These are phyloP conservation scores for Phialocephala subalpina DNA, from an alignment of 2,329 filamentous ascomycete species.

Conservation along the genomic window DNA sequence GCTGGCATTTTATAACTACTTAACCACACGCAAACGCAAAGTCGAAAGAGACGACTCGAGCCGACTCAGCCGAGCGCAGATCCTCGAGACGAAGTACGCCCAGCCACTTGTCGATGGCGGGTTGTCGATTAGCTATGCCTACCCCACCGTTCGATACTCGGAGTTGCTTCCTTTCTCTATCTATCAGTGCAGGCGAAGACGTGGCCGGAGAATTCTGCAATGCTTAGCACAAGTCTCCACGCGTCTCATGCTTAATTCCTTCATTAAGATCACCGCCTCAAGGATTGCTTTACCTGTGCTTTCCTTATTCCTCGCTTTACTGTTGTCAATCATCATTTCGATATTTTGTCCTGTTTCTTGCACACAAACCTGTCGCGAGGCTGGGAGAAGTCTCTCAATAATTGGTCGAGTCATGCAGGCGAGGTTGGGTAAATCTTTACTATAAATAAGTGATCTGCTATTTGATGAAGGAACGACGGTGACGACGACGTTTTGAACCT, in stretches of 20 bases:
- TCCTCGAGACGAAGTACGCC: too few relatives aligned
- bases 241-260: neutral
- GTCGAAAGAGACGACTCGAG: too few relatives aligned
- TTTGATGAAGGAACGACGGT: neutral
- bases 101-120: neutral
- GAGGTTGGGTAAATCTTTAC: neutral
- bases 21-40: too few relatives aligned
- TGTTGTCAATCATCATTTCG: neutral
- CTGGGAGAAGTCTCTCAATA: neutral
- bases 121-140: neutral
- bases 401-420: neutral
- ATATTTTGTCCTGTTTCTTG: neutral
- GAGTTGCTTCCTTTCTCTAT: neutral
- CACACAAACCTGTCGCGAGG: neutral
- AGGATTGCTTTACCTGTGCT: neutral
- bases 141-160: neutral
- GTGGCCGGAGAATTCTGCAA: neutral
- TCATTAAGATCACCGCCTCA: neutral
- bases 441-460: slow-evolving; percentile 1
- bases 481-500: neutral
- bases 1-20: too few relatives aligned
- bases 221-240: neutral
- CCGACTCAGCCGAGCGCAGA: too few relatives aligned
- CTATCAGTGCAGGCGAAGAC: neutral
- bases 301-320: neutral